Evolutionary conservation across 1,139 yeast genomes (phyloP).

Genomic region (Pichia sp.): DNA sequence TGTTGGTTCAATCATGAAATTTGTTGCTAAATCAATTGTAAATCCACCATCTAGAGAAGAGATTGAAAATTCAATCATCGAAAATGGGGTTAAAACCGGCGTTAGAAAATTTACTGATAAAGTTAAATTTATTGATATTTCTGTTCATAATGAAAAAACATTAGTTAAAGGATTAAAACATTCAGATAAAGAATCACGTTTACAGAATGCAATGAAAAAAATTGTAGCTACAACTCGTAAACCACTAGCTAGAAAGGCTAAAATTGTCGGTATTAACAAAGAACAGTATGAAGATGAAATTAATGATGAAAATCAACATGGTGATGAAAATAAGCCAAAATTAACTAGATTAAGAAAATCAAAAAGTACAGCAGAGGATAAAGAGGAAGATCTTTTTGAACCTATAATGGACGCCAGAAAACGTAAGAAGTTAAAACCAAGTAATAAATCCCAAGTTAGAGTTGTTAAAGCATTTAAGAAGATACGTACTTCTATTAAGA

Average conservation of each 20-base stretch:
- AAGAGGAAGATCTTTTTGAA: slow-evolving; percentile 19
- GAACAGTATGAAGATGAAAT: slow-evolving; percentile 3
- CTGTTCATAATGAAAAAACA: slow-evolving; percentile 6
- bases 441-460: slow-evolving; percentile 18
- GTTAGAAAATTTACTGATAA: slow-evolving; percentile 12
- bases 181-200: slow-evolving; percentile 13
- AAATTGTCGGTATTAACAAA: not conserved
- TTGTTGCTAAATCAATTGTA: slow-evolving; percentile 14
- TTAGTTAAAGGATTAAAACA: slow-evolving; percentile 12
- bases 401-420: slow-evolving; percentile 26
- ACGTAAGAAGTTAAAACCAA: slow-evolving; percentile 22
- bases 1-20: slow-evolving; percentile 9
- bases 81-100: not conserved
- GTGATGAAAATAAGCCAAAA: not conserved
- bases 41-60: slow-evolving; percentile 18
- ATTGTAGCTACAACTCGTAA: not conserved
- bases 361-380: slow-evolving; percentile 2
- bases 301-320: not conserved
- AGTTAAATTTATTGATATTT: slow-evolving; percentile 9
- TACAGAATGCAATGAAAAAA: slow-evolving; percentile 9
- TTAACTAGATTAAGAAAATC: not conserved
- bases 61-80: slow-evolving; percentile 4
- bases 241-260: slow-evolving; percentile 1
- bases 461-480: slow-evolving; percentile 23
- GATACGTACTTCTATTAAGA: slow-evolving; percentile 23